Conservation (phyloP, 1,139 yeast genomes). For the Yamadazyma spencermartinsiae region DNA sequence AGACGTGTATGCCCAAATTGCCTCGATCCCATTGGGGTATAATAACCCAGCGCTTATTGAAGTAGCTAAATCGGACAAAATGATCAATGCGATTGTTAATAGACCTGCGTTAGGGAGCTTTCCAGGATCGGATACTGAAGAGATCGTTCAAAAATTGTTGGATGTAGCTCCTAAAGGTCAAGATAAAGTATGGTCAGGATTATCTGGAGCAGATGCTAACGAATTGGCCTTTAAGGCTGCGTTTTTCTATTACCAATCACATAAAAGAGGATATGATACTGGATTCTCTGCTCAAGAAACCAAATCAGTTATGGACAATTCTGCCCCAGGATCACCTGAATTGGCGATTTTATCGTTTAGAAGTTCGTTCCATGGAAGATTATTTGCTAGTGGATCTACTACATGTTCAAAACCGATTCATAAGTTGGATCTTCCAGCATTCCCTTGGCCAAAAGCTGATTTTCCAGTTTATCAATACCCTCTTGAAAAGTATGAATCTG, state of each 20-base stretch:
- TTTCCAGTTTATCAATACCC: constrained; percentile 79
- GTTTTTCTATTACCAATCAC: constrained; percentile 69
- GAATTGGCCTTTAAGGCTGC: constrained; percentile 86
- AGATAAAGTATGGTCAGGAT: constrained; percentile 68
- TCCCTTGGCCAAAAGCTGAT: constrained; percentile 86
- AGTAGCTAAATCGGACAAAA: constrained; percentile 62
- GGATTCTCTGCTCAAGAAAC: constrained; percentile 62
- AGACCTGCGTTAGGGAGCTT: constrained; percentile 78
- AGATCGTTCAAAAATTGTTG: constrained; percentile 55
- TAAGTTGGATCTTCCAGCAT: constrained; percentile 80
- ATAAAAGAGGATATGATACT: constrained; percentile 52
- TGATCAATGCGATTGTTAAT: constrained; percentile 67
- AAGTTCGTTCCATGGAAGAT: constrained; percentile 79
- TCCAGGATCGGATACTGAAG: constrained; percentile 63
- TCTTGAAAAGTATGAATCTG: constrained; percentile 53
- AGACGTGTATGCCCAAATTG: constrained; percentile 72
- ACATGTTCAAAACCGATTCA: constrained; percentile 83
- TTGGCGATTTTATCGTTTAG: constrained; percentile 72
- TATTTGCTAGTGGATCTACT: constrained; percentile 75
- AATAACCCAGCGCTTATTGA: constrained; percentile 68
- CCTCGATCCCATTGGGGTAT: constrained; percentile 74
- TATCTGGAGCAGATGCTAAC: constrained; percentile 83
- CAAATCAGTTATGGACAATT: constrained; percentile 61
- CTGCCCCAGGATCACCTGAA: constrained; percentile 75
- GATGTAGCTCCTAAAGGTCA: constrained; percentile 73